These are phyloP conservation scores for Heracleum sosnowskyi DNA, from an alignment of 129 eudicot species.

Conservation along the genomic window DNA sequence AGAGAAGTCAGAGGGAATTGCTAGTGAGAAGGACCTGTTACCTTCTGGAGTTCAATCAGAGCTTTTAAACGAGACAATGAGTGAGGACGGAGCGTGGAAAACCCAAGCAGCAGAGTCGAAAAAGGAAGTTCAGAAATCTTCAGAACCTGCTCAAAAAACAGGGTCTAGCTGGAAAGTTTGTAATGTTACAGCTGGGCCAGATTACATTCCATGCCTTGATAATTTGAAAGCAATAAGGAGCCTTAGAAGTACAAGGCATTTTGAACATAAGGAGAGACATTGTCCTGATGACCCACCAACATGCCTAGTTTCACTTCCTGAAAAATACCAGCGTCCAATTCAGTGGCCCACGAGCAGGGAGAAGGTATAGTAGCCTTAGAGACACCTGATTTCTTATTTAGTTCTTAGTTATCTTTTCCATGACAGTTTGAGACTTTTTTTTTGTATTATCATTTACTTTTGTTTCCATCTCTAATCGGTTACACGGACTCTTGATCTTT, in stretches of 20 bases:
- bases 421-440: background rate
- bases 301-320: slow-evolving; percentile 41
- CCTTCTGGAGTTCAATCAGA: slow-evolving; percentile 33
- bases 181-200: slow-evolving; percentile 35
- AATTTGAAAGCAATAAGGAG: slow-evolving; percentile 35
- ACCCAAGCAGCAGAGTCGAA: slow-evolving; percentile 57
- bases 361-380: slow-evolving; percentile 21
- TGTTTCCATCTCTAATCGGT: slow-evolving; percentile 5
- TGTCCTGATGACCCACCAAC: slow-evolving; percentile 53
- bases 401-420: background rate
- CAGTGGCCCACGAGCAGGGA: slow-evolving; percentile 55
- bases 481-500: slow-evolving; percentile 1
- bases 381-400: background rate
- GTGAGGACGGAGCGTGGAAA: slow-evolving; percentile 25
- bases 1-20: slow-evolving; percentile 10
- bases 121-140: slow-evolving; percentile 27
- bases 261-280: slow-evolving; percentile 56
- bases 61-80: slow-evolving; percentile 29
- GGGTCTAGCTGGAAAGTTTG: slow-evolving; percentile 40
- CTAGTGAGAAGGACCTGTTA: slow-evolving; percentile 23
- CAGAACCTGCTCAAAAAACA: slow-evolving; percentile 2
- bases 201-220: slow-evolving; percentile 56
- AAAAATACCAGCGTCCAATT: slow-evolving; percentile 37
- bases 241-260: slow-evolving; percentile 31
- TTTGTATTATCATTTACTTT: background rate